A percentile compares a stretch with the other conserved stretches of the same genome.
Evolutionary conservation across 2,329 filamentous ascomycete genomes (phyloP).

Genomic region (Delphinella strobiligena): DNA sequence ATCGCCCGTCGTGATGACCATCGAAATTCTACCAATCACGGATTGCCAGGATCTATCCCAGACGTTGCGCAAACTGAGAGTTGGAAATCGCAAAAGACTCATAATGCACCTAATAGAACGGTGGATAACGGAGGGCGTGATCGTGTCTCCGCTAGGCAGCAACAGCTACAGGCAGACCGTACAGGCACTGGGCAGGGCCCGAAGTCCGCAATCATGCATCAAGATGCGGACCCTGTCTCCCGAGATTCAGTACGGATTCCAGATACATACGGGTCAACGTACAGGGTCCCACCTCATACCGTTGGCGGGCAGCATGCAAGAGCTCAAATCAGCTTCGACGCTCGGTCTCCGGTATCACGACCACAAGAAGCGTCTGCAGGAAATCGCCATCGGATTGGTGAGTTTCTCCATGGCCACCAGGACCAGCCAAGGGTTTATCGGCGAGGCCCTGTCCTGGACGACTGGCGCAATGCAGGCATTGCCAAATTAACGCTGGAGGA

Average conservation of each 20-base stretch:
- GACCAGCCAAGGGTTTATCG: slow-evolving; percentile 41
- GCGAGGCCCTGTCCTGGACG: slow-evolving; percentile 43
- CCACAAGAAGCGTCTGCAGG: slow-evolving; percentile 16
- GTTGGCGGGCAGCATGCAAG: slow-evolving; percentile 22
- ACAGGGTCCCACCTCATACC: slow-evolving; percentile 25
- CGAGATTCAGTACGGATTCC: slow-evolving; percentile 16
- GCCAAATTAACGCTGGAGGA: slow-evolving; percentile 30
- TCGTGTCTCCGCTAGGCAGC: slow-evolving; percentile 18
- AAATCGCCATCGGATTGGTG: slow-evolving; percentile 21
- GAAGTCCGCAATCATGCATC: slow-evolving; percentile 22
- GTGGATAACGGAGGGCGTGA: slow-evolving; percentile 4
- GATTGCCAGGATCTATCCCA: too few relatives aligned
- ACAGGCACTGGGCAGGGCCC: slow-evolving; percentile 21
- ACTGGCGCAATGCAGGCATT: slow-evolving; percentile 32
- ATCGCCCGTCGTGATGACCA: background rate
- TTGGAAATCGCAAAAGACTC: too few relatives aligned
- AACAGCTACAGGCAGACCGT: slow-evolving; percentile 27
- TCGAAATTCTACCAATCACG: background rate
- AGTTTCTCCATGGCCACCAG: slow-evolving; percentile 29
- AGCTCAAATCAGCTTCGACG: slow-evolving; percentile 29
- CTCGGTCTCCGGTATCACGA: slow-evolving; percentile 13
- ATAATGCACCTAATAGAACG: too few relatives aligned
- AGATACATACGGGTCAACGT: slow-evolving; percentile 16
- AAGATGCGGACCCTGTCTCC: slow-evolving; percentile 24
- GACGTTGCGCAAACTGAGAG: too few relatives aligned